Percentiles rank a stretch among this genome's conserved stretches.
Conservation (phyloP, 2,329 filamentous ascomycete genomes). For the Fusarium paranaense region DNA sequence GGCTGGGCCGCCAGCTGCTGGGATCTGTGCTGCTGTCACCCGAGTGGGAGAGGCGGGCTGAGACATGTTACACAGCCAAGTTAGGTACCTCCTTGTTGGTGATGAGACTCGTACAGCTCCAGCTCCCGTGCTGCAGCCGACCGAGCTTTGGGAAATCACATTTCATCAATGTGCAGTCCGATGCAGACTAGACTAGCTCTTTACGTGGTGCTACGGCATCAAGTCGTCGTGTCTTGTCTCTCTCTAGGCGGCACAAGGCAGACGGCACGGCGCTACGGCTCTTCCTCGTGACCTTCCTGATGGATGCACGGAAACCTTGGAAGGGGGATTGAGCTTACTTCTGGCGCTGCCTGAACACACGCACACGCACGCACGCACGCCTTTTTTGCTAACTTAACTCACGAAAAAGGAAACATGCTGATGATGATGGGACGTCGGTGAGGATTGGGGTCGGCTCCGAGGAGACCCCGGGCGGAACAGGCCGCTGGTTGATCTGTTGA, state of each 20-base stretch:
- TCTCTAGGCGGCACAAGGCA: not conserved
- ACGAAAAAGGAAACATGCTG: conserved; percentile 14
- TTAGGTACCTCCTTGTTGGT: not conserved
- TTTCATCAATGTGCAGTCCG: not conserved
- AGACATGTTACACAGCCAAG: conserved; percentile 22
- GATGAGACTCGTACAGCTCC: conserved; percentile 20
- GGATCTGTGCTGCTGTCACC: conserved; percentile 7
- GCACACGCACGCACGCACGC: not conserved
- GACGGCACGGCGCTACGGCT: conserved; percentile 3
- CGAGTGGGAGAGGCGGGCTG: not conserved
- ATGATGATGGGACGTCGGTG: conserved; percentile 23
- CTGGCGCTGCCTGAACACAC: not conserved
- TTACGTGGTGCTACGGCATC: not conserved
- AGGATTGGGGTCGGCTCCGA: conserved; percentile 18
- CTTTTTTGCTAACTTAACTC: not conserved
- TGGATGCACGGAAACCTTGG: conserved; percentile 30
- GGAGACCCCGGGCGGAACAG: not conserved
- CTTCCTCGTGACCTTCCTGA: conserved; percentile 21
- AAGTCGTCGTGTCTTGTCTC: not conserved
- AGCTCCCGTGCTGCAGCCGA: conserved; percentile 11
- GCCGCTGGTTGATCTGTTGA: not conserved
- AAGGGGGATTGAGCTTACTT: not conserved
- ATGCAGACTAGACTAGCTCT: not conserved
- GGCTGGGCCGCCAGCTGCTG: conserved; percentile 15
- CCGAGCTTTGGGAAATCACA: conserved; percentile 14